A percentile compares a stretch with the other conserved stretches of the same genome.
These are phyloP conservation scores for Pseudocercospora macadamiae DNA, from an alignment of 2,329 filamentous ascomycete genomes.

Conservation along the genomic window DNA sequence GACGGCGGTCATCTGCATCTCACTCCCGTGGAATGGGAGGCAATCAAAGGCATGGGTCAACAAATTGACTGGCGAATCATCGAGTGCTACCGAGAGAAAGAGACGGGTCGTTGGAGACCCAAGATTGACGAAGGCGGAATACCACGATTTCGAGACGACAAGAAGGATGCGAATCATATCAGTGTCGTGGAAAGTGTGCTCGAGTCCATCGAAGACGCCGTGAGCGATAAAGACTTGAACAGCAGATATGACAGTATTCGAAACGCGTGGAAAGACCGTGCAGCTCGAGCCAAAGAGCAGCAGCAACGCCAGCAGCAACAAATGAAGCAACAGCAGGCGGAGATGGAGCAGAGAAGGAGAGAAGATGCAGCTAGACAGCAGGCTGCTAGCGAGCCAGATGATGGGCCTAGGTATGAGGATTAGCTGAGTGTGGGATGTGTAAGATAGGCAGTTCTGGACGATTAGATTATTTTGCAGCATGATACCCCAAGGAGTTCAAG, in stretches of 20 bases:
- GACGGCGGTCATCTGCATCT: slow-evolving; percentile 63
- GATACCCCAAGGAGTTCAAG: no score
- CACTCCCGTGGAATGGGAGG: slow-evolving; percentile 79
- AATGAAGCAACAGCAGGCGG: slow-evolving; percentile 23
- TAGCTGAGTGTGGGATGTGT: slow-evolving; percentile 4
- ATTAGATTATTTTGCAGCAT: no score
- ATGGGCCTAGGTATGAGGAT: slow-evolving; percentile 31
- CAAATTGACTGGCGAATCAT: slow-evolving; percentile 86
- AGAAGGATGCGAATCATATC: slow-evolving; percentile 86
- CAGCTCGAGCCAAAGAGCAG: slow-evolving; percentile 21
- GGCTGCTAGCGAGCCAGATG: slow-evolving; percentile 24
- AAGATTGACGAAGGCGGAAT: slow-evolving; percentile 51
- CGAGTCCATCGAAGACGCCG: slow-evolving; percentile 83
- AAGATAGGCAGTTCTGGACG: neutral
- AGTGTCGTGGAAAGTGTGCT: slow-evolving; percentile 82
- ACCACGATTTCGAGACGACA: slow-evolving; percentile 90
- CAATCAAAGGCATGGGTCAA: slow-evolving; percentile 71
- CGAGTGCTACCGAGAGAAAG: slow-evolving; percentile 80
- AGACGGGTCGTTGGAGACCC: slow-evolving; percentile 74
- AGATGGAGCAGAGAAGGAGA: slow-evolving; percentile 13
- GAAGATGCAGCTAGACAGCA: slow-evolving; percentile 1
- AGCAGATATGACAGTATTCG: slow-evolving; percentile 71
- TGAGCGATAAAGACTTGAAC: slow-evolving; percentile 80
- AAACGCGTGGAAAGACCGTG: slow-evolving; percentile 74
- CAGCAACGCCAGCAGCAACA: slow-evolving; percentile 20